Percentiles rank a stretch among this genome's conserved stretches.
phyloP scores from a whole-genome alignment of 1,284 basidiomycete genomes.

The Chiua sp. region DNA sequence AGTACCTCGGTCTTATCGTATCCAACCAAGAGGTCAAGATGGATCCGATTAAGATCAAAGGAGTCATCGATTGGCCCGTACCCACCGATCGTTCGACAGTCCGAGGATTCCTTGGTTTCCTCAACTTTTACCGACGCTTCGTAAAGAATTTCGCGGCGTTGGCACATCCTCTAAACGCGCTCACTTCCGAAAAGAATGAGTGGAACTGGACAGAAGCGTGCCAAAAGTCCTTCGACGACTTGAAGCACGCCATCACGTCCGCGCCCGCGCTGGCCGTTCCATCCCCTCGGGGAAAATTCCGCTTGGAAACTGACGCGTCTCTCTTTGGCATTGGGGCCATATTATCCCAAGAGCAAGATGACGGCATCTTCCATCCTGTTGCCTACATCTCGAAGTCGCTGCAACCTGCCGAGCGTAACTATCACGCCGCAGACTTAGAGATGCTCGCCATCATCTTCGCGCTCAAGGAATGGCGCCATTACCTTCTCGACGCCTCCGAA shows the following conservation, averaged over 20 bases:
- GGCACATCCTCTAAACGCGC: slow-evolving; percentile 33
- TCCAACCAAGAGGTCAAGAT: slow-evolving; percentile 34
- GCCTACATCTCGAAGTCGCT: neutral
- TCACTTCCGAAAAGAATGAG: slow-evolving; percentile 17
- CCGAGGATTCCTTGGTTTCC: too few relatives aligned
- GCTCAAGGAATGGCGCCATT: neutral
- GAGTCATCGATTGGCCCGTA: slow-evolving; percentile 40
- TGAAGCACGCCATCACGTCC: neutral
- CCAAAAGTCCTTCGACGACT: neutral
- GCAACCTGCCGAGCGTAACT: neutral
- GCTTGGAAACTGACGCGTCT: too few relatives aligned
- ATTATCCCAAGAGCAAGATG: neutral
- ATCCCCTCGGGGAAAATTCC: too few relatives aligned
- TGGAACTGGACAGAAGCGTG: neutral
- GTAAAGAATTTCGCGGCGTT: slow-evolving; percentile 42
- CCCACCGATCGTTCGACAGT: slow-evolving; percentile 24
- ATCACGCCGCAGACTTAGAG: neutral
- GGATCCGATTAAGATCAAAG: slow-evolving; percentile 44
- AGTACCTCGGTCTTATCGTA: slow-evolving; percentile 48
- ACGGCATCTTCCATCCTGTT: neutral
- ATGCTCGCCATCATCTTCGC: neutral
- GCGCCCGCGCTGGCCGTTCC: neutral
- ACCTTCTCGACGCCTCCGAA: neutral
- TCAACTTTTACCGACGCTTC: slow-evolving; percentile 49
- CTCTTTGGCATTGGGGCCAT: neutral